These are phyloP conservation scores for Trichoderma sp. DNA, from an alignment of 2,329 filamentous ascomycete genomes.

Conservation along the genomic window DNA sequence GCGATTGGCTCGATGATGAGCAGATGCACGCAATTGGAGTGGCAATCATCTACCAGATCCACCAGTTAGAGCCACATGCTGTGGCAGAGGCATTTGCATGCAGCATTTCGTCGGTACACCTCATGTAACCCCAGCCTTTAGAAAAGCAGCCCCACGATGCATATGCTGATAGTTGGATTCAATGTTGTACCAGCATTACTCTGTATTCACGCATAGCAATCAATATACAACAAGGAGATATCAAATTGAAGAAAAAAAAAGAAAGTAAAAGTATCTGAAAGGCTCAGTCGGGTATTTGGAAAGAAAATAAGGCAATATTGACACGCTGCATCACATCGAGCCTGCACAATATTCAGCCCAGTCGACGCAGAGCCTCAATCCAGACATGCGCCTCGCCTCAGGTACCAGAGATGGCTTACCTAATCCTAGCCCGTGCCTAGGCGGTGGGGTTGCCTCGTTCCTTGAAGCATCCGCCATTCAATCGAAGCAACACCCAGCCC, in stretches of 20 bases:
- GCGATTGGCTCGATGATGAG: not conserved
- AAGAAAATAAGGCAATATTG: not conserved
- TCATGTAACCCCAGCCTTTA: not conserved
- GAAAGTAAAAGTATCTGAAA: not conserved
- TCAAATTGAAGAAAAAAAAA: not conserved
- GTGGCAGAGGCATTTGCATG: not conserved
- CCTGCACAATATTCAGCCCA: not conserved
- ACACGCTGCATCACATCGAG: not conserved
- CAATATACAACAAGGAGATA: not conserved
- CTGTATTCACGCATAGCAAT: not conserved
- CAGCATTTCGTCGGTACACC: not conserved
- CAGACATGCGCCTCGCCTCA: not conserved
- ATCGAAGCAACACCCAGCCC: not conserved
- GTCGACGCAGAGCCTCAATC: not conserved
- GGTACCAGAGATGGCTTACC: conserved; percentile 10
- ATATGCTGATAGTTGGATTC: not conserved
- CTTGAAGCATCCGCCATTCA: conserved; percentile 8
- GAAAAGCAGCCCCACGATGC: not conserved
- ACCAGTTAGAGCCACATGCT: not conserved
- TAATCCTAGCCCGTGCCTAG: conserved; percentile 12
- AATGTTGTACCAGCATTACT: not conserved
- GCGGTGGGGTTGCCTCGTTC: conserved; percentile 18
- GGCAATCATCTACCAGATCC: not conserved
- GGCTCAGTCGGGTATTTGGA: not conserved
- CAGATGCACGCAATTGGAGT: not conserved